Evolutionary conservation across 169 alveolate species (phyloP).

Genomic region (Plasmodium blacklocki): DNA sequence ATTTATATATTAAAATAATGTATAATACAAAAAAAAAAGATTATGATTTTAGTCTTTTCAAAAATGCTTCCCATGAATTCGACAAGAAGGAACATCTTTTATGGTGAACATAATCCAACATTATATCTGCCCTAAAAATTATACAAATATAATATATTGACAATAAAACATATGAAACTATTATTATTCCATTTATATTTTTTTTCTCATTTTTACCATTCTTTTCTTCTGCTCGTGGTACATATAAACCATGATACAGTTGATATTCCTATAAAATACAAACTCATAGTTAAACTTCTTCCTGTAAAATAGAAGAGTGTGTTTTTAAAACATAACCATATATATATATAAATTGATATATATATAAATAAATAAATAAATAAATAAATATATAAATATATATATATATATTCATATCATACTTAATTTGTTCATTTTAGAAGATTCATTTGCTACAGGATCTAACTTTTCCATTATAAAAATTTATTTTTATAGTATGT

Average conservation of each 20-base stretch:
- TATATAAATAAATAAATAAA: background rate
- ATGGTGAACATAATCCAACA: constrained; percentile 76
- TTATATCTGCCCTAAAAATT: constrained; percentile 68
- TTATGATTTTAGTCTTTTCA: constrained; percentile 53
- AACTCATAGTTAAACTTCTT: constrained; percentile 61
- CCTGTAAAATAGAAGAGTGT: constrained; percentile 18
- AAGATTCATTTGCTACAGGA: constrained; percentile 12
- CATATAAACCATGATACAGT: constrained; percentile 64
- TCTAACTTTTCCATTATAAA: too few species aligned
- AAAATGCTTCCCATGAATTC: constrained; percentile 47
- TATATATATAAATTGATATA: background rate
- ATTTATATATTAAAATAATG: too few species aligned
- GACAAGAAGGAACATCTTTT: constrained; percentile 75
- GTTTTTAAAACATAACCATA: background rate
- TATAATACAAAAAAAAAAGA: background rate
- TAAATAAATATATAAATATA: background rate
- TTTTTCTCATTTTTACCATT: constrained; percentile 28
- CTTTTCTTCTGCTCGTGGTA: constrained; percentile 64
- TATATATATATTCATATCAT: constrained; percentile 13
- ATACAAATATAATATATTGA: background rate
- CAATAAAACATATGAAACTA: background rate
- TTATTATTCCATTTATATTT: background rate
- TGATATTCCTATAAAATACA: constrained; percentile 57
- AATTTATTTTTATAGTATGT: too few species aligned
- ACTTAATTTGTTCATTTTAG: constrained; percentile 31